Conservation (phyloP, 176 grass and related monocot species). For the Olyra latifolia region DNA sequence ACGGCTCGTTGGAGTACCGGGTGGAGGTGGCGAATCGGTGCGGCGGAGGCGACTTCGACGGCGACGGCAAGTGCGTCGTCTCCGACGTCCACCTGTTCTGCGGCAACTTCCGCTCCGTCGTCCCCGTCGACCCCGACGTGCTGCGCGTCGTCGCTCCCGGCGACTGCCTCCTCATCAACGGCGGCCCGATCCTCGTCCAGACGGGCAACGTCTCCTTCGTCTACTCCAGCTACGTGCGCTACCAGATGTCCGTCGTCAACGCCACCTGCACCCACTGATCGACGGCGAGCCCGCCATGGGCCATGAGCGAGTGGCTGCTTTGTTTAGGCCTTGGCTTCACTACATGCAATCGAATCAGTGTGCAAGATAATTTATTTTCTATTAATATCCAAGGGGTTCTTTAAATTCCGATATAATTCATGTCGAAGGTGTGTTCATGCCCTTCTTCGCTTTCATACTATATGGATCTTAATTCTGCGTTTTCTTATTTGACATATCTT, state of each 20-base stretch:
- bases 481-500: too few relatives aligned
- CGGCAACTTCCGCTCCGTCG: not conserved
- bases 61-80: not conserved
- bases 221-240: not conserved
- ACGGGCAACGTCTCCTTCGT: not conserved
- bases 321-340: too few relatives aligned
- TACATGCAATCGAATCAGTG: too few relatives aligned
- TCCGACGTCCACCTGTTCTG: not conserved
- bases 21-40: conserved; percentile 9
- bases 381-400: too few relatives aligned
- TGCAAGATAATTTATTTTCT: too few relatives aligned
- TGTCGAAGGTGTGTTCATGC: too few relatives aligned
- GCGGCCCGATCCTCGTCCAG: not conserved
- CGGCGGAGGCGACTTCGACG: not conserved
- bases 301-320: too few relatives aligned
- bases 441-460: too few relatives aligned
- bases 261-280: not conserved
- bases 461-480: too few relatives aligned
- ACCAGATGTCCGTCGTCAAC: not conserved
- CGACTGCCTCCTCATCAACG: conserved; percentile 31
- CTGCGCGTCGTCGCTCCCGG: not conserved
- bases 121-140: not conserved
- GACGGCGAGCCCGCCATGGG: too few relatives aligned
- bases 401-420: too few relatives aligned
- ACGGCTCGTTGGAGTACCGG: not conserved